These are phyloP conservation scores for Fonsecaea pedrosoi DNA, from an alignment of 2,329 filamentous ascomycete species.

Conservation along the genomic window DNA sequence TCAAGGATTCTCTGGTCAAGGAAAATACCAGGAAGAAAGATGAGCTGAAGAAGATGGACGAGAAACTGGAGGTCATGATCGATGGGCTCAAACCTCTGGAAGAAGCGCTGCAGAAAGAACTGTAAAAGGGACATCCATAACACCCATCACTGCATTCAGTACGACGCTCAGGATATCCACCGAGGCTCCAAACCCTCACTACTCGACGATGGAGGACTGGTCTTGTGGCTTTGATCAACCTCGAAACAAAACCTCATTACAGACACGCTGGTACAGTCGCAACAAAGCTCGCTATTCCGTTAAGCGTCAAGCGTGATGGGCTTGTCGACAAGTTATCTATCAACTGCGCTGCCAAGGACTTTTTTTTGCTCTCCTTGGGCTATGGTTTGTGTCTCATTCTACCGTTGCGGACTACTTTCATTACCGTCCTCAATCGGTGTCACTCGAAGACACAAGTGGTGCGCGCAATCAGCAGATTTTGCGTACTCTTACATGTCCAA, in stretches of 20 bases:
- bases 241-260: neutral
- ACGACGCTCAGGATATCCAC: neutral
- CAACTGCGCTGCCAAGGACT: neutral
- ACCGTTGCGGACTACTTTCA: neutral
- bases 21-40: slow-evolving; percentile 94
- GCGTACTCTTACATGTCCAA: neutral
- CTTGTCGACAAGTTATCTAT: neutral
- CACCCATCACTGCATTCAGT: neutral
- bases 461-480: neutral
- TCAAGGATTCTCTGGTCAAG: slow-evolving; percentile 71
- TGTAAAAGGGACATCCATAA: slow-evolving; percentile 19
- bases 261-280: neutral
- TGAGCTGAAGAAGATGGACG: slow-evolving; percentile 87
- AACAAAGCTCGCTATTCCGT: too few relatives aligned
- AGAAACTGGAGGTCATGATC: slow-evolving; percentile 91
- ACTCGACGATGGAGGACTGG: neutral
- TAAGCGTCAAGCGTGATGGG: neutral
- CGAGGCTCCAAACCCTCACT: neutral
- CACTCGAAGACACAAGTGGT: neutral
- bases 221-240: neutral
- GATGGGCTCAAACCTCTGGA: slow-evolving; percentile 58
- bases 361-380: neutral
- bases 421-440: neutral
- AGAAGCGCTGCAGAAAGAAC: slow-evolving; percentile 38
- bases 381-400: neutral